phyloP scores from a whole-genome alignment of 331 rosid species.

The Telfairia occidentalis region DNA sequence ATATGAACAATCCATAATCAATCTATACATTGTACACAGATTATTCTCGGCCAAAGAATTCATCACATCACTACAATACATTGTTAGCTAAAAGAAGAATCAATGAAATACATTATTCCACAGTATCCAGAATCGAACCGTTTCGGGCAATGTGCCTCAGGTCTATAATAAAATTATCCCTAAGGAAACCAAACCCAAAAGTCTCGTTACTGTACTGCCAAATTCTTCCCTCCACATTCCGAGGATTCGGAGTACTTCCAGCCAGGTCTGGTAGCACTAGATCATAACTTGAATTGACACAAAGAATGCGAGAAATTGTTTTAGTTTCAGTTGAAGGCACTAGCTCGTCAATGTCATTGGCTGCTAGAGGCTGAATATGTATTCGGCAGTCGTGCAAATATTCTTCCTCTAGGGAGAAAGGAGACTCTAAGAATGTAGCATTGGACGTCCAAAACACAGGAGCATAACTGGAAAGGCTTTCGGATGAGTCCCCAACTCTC shows the following conservation, averaged over 20 bases:
- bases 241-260: constrained; percentile 33
- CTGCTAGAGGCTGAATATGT: constrained; percentile 47
- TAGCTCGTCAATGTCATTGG: constrained; percentile 30
- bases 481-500: constrained; percentile 48
- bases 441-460: constrained; percentile 65
- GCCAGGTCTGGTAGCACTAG: constrained; percentile 48
- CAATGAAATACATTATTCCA: constrained; percentile 27
- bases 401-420: constrained; percentile 62
- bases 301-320: constrained; percentile 47
- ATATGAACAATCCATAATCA: constrained; percentile 1
- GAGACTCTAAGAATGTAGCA: constrained; percentile 45
- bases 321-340: constrained; percentile 25
- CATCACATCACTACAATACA: not conserved
- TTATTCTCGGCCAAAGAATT: constrained; percentile 18
- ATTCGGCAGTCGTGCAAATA: constrained; percentile 45
- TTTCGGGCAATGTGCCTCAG: constrained; percentile 48
- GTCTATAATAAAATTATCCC: constrained; percentile 64
- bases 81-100: constrained; percentile 4
- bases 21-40: constrained; percentile 12
- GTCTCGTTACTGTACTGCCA: constrained; percentile 75
- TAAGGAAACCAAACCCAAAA: constrained; percentile 85
- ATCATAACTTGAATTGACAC: constrained; percentile 59
- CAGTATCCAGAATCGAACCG: constrained; percentile 47
- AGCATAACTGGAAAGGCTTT: constrained; percentile 22
- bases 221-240: constrained; percentile 67